A percentile compares a stretch with the other conserved stretches of the same genome.
phyloP scores from a whole-genome alignment of 2,329 filamentous ascomycete species.

The Dactylonectria macrodidyma region DNA sequence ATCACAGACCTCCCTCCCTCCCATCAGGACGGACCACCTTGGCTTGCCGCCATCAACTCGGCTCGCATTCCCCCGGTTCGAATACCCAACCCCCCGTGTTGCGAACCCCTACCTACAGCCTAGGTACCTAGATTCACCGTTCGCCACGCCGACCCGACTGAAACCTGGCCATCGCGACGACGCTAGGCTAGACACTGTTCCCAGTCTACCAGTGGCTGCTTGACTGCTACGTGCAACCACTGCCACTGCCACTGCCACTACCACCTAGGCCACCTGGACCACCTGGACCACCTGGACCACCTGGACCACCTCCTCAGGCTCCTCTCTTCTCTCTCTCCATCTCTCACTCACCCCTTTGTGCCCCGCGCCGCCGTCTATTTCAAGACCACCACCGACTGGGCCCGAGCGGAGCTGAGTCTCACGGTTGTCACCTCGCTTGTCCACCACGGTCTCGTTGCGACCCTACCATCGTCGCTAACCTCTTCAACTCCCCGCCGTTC shows the following conservation, averaged over 20 bases:
- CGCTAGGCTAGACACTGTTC: constrained; percentile 38
- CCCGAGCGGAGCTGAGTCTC: constrained; percentile 45
- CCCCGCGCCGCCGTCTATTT: constrained; percentile 46
- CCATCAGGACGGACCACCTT: no score
- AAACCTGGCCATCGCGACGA: constrained; percentile 46
- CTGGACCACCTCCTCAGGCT: no score
- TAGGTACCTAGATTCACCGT: constrained; percentile 44
- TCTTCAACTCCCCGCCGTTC: constrained; percentile 25
- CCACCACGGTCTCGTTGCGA: constrained; percentile 31
- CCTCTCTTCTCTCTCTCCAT: no score
- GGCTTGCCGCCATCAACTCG: constrained; percentile 14
- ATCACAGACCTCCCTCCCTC: constrained; percentile 22
- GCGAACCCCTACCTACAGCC: constrained; percentile 33
- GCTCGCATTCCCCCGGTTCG: constrained; percentile 25
- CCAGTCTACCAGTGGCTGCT: constrained; percentile 25
- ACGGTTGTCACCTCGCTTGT: constrained; percentile 39
- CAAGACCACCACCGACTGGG: constrained; percentile 39
- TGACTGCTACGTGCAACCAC: constrained; percentile 6
- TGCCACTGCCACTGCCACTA: neutral
- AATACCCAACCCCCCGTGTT: constrained; percentile 39
- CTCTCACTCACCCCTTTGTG: constrained; percentile 36
- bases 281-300: no score
- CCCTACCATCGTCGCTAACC: constrained; percentile 31
- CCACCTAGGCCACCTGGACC: neutral
- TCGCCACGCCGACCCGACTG: constrained; percentile 47